phyloP scores from a whole-genome alignment of 2,329 filamentous ascomycete genomes.

The Diaporthe vexans region DNA sequence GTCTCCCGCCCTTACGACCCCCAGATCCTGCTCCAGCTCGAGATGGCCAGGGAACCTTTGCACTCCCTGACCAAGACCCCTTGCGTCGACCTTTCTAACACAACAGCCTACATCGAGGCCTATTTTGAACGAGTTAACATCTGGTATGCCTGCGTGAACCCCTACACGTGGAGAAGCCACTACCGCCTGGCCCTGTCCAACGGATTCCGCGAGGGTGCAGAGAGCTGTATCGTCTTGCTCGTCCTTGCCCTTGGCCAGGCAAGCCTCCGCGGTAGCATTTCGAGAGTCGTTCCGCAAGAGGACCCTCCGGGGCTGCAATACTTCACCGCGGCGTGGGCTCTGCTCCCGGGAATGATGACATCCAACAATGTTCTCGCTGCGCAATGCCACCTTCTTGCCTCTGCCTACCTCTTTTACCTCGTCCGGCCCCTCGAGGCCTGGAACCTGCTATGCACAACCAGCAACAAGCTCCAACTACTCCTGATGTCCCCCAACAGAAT shows the following conservation, averaged over 20 bases:
- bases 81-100: slow-evolving; percentile 80
- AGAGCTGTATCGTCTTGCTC: slow-evolving; percentile 85
- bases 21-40: slow-evolving; percentile 84
- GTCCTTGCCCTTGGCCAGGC: slow-evolving; percentile 84
- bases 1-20: slow-evolving; percentile 84
- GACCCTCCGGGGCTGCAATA: slow-evolving; percentile 83
- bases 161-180: slow-evolving; percentile 82
- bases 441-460: slow-evolving; percentile 83
- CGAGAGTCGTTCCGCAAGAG: slow-evolving; percentile 75
- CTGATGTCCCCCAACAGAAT: slow-evolving; percentile 81
- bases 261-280: slow-evolving; percentile 82
- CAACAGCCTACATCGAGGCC: slow-evolving; percentile 80
- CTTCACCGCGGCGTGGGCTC: slow-evolving; percentile 84
- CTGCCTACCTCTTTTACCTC: slow-evolving; percentile 86
- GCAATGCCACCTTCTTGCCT: slow-evolving; percentile 84
- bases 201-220: slow-evolving; percentile 82
- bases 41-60: slow-evolving; percentile 84
- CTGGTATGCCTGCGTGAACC: slow-evolving; percentile 89
- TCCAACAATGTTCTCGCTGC: slow-evolving; percentile 83
- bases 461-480: slow-evolving; percentile 84
- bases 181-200: slow-evolving; percentile 82
- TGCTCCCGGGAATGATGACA: slow-evolving; percentile 84
- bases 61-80: slow-evolving; percentile 74
- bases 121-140: slow-evolving; percentile 87
- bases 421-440: slow-evolving; percentile 87